Evolutionary conservation across 2,329 filamentous ascomycete species (phyloP), one percentile per base, ranked within the genome.

Genomic region (Nemania sp.): DNA sequence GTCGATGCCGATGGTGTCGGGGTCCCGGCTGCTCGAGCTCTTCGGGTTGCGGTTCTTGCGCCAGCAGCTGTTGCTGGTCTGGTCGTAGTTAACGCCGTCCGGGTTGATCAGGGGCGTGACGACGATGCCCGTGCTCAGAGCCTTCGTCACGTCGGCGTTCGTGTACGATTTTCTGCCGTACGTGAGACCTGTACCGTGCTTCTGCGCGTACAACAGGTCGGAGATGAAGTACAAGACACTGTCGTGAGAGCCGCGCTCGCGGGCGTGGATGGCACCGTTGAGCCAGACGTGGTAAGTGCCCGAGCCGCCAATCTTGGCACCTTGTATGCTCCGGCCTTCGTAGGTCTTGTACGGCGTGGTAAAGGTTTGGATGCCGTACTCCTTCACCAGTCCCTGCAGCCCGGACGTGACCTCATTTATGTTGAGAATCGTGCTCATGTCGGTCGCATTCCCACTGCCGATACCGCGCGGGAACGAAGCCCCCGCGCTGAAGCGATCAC

Each of bases 161-260:
- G 81, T 81, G 72, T 84, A 87, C 0, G 74, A 76, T 64, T 81
- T 79, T 55, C 73, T 74, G 47, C 83, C 84, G 65, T 84, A 87
- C 2, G 72, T 76, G 10, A 87, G 68, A 6, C 83, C 83, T 3
- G 74, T 76, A 20, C 78, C 76, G 35, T 77, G 73, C 66, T 80
- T 77, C 64, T 81, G 77, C 17, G 84, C 84, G 48, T 79, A 78
- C 3, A 87, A 77, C 3, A 87, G 75, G 67, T 87, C 84, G 0
- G 82, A 75, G 32, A 86, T 75, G 73, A 84, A 86, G 75, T 85
- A 85, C 45, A 87, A 71, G 13, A 86, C 74, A 60, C 81, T 77
- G 67, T 87, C 84, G 0, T 83, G 78, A 0, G 79, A 81, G 25
- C 83, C 84, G 10, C 84, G 80, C 72, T 87, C 84, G 21, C 84